phyloP scores from a whole-genome alignment of 2,329 filamentous ascomycete species.

The Trichoderma asperellum region DNA sequence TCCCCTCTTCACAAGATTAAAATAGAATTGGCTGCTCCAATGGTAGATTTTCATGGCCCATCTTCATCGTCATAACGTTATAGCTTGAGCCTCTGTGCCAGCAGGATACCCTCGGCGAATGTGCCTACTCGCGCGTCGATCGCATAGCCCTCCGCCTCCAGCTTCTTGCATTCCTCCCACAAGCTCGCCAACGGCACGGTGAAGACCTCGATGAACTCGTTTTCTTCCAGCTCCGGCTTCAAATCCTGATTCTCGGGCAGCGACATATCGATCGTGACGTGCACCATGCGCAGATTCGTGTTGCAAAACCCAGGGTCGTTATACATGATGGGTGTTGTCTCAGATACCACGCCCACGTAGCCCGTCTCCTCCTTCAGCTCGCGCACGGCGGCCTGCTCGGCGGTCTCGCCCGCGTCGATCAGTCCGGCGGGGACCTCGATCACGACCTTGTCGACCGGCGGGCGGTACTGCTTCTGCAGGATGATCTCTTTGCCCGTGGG shows the following conservation, averaged over 20 bases:
- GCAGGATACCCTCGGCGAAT: slow-evolving; percentile 76
- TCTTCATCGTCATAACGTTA: slow-evolving; percentile 31
- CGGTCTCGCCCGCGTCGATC: slow-evolving; percentile 64
- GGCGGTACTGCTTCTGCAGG: slow-evolving; percentile 69
- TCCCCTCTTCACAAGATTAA: background rate
- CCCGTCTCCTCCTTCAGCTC: slow-evolving; percentile 71
- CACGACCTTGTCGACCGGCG: slow-evolving; percentile 60
- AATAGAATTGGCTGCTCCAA: background rate
- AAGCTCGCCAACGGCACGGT: slow-evolving; percentile 65
- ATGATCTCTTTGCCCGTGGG: slow-evolving; percentile 58
- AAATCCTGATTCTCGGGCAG: slow-evolving; percentile 70
- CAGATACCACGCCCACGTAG: slow-evolving; percentile 59
- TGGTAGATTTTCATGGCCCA: background rate
- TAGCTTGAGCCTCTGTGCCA: slow-evolving; percentile 62
- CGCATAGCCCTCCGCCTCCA: slow-evolving; percentile 73
- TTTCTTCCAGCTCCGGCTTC: slow-evolving; percentile 72
- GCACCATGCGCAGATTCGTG: slow-evolving; percentile 70
- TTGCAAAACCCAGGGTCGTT: slow-evolving; percentile 70
- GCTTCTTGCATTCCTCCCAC: slow-evolving; percentile 66
- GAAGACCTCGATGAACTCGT: slow-evolving; percentile 83
- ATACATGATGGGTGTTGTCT: slow-evolving; percentile 68
- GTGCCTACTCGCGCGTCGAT: slow-evolving; percentile 80
- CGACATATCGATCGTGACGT: slow-evolving; percentile 72
- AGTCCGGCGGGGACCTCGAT: slow-evolving; percentile 70
- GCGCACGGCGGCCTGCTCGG: slow-evolving; percentile 64